Evolutionary conservation across 352 stramenopile species (phyloP), one percentile per base, ranked within the genome.

Genomic region (Pythium angustatum): DNA sequence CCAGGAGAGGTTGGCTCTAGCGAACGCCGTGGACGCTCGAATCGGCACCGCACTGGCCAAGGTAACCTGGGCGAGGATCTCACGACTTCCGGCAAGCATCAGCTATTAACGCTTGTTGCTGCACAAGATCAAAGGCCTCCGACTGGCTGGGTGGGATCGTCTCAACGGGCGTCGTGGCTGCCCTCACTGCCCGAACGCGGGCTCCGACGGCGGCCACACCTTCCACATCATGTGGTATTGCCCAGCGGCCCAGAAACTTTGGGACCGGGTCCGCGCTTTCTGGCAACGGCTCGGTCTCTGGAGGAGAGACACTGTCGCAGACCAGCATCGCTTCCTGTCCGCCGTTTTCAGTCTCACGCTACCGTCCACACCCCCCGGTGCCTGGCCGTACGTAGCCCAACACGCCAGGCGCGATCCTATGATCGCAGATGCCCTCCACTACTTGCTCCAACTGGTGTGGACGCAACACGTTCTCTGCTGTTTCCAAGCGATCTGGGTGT

Each of bases 141-240:
- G 48, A 27, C 27, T 24, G 10, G 19, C 27, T 15, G 48, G 28
- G 24, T 38, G 27, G 48, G 31, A 40, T 30, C 48, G 12, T 27
- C 26, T 15, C 5, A 22, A 11, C 5, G 12, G 9, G 5, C 19
- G 26, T 5, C 43, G 43, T 10, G 43, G 43, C 43, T 49, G 43
- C 43, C 43, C 43, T 10, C 43, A 49, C 43, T 49, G 43, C 43
- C 43, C 43, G n/a, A 28, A 26, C 19, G 5, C 14, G 11, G 43
- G 43, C 12, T 8, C n/a, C n/a, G n/a, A 28, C 22, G n/a, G 43
- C 19, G 43, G 43, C 43, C 43, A 49, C 43, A 49, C 43, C 14
- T 49, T 49, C n/a, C 43, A 49, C 22, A 49, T 30, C 3, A 15
- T 49, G 43, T 49, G 43, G 43, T 21, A 49, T 30, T 49, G 43